Conservation (phyloP, 129 eudicot species). For the Smallanthus sonchifolius region DNA sequence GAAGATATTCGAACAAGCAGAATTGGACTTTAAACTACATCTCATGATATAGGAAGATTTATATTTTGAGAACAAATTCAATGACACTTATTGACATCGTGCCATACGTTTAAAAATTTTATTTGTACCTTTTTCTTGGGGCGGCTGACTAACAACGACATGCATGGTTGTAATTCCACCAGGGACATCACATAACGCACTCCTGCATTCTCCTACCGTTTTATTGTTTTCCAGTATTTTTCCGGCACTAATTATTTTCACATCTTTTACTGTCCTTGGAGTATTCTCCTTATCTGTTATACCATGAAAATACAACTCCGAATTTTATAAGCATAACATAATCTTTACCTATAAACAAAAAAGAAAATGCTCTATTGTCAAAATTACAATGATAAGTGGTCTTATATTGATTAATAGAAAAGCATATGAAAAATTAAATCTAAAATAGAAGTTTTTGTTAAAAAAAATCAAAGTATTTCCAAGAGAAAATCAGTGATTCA, state of each 20-base stretch:
- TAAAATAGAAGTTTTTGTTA: neutral
- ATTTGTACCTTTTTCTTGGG: slow-evolving; percentile 53
- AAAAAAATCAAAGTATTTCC: neutral
- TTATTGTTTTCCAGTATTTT: slow-evolving; percentile 79
- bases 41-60: neutral
- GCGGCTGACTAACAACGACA: slow-evolving; percentile 69
- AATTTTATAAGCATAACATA: neutral
- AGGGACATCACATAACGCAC: slow-evolving; percentile 70
- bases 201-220: slow-evolving; percentile 81
- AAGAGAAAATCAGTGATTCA: neutral
- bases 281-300: slow-evolving; percentile 66
- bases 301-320: neutral
- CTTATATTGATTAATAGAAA: neutral
- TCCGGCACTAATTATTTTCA: slow-evolving; percentile 74
- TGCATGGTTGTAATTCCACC: slow-evolving; percentile 91
- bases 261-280: slow-evolving; percentile 74
- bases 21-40: neutral
- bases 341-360: neutral
- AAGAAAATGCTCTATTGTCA: neutral
- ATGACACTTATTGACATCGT: neutral
- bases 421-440: neutral
- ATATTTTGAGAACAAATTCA: slow-evolving; percentile 3
- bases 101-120: neutral
- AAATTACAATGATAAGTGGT: neutral
- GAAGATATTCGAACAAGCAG: neutral